Evolutionary conservation across 2,329 filamentous ascomycete species (phyloP).

Genomic region (Talaromyces sp.): DNA sequence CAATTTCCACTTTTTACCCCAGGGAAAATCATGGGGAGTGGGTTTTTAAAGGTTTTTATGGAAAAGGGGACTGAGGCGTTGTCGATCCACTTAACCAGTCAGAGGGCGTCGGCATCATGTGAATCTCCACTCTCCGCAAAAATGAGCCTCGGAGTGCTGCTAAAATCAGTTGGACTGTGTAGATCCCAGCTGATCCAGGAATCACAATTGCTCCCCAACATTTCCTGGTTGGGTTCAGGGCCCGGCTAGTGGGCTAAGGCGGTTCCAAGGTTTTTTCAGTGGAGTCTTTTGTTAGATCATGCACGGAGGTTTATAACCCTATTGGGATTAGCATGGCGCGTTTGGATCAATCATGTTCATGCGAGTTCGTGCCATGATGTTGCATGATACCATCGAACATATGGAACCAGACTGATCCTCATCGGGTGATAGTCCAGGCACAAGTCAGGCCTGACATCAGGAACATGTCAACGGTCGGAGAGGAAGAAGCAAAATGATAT

Average conservation of each 20-base stretch:
- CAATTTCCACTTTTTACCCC: neutral
- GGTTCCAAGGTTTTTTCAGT: neutral
- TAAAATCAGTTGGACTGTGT: constrained; percentile 2
- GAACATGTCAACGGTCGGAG: too few relatives aligned
- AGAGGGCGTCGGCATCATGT: constrained; percentile 22
- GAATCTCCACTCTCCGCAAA: constrained; percentile 23
- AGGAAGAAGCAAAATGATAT: too few relatives aligned
- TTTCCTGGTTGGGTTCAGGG: neutral
- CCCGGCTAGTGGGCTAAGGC: neutral
- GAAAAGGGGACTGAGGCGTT: neutral
- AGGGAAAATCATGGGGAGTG: neutral
- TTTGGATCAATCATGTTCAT: constrained; percentile 3
- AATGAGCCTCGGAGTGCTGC: constrained; percentile 19
- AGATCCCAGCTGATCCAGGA: constrained; percentile 15
- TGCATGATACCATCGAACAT: neutral
- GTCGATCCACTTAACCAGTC: constrained; percentile 19
- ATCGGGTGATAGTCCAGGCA: neutral
- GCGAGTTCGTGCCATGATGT: neutral
- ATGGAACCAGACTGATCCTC: neutral
- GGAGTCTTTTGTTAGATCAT: neutral
- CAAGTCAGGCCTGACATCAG: too few relatives aligned
- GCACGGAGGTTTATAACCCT: constrained; percentile 4
- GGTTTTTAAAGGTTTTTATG: constrained; percentile 16
- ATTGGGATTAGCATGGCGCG: neutral
- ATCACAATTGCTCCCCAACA: constrained; percentile 17